Evolutionary conservation across 345 rosid genomes (phyloP).

Genomic region (Geranium brycei): DNA sequence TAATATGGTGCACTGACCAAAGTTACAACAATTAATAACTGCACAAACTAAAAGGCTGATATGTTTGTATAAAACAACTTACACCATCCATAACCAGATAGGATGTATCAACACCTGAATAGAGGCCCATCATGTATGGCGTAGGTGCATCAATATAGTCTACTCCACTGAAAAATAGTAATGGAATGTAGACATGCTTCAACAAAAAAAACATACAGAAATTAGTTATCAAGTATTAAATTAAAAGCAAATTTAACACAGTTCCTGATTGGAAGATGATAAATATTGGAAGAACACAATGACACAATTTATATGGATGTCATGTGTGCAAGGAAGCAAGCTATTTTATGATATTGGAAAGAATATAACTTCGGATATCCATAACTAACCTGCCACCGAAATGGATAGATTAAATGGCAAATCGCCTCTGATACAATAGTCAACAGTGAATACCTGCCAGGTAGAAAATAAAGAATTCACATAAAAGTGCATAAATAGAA

Average conservation of each 20-base stretch:
- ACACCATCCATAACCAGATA: slow-evolving; percentile 92
- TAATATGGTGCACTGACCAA: not conserved
- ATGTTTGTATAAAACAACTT: slow-evolving; percentile 25
- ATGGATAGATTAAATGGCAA: slow-evolving; percentile 94
- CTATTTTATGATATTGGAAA: not conserved
- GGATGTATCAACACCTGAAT: slow-evolving; percentile 84
- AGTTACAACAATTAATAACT: not conserved
- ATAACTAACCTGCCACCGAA: slow-evolving; percentile 81
- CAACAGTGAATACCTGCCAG: slow-evolving; percentile 76
- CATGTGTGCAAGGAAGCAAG: not conserved
- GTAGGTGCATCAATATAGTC: slow-evolving; percentile 99
- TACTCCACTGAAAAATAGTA: slow-evolving; percentile 99
- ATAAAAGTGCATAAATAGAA: not conserved
- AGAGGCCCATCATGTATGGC: slow-evolving; percentile 99
- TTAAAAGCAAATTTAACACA: not conserved
- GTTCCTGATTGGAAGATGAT: too few relatives aligned
- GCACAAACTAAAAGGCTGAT: slow-evolving; percentile 1
- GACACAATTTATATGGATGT: not conserved
- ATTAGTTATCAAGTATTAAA: slow-evolving; percentile 24
- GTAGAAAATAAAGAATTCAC: slow-evolving; percentile 6
- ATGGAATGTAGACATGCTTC: slow-evolving; percentile 99
- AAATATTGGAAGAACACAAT: not conserved
- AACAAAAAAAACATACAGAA: slow-evolving; percentile 40
- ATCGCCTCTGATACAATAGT: slow-evolving; percentile 87
- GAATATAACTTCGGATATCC: not conserved